Evolutionary conservation across 192 early-diverging fungal species (phyloP).

Genomic region (Linnemannia exigua): DNA sequence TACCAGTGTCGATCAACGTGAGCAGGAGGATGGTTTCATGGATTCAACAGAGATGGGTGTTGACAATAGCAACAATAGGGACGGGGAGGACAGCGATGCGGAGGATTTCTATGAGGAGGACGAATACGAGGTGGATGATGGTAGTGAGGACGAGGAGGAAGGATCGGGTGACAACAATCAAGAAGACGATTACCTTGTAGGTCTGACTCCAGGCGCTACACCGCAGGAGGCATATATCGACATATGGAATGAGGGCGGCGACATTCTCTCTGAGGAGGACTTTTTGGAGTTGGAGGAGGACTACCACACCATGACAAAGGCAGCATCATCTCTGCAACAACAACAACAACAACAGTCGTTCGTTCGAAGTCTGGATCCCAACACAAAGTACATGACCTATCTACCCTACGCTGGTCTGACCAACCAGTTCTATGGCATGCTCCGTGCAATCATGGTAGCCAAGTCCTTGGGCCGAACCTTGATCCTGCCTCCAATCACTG

Average conservation of each 20-base stretch:
- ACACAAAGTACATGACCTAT: conserved; percentile 41
- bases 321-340: neutral
- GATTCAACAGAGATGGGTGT: neutral
- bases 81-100: neutral
- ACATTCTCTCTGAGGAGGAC: conserved; percentile 31
- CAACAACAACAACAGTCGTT: neutral
- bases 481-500: conserved; percentile 39
- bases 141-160: neutral
- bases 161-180: neutral
- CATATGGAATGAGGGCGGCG: conserved; percentile 25
- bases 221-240: conserved; percentile 23
- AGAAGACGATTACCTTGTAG: neutral
- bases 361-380: neutral
- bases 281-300: conserved; percentile 41
- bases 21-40: neutral
- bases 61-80: neutral
- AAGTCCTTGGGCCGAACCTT: conserved; percentile 36
- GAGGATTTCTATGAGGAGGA: neutral
- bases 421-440: conserved; percentile 45
- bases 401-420: conserved; percentile 26
- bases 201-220: conserved; percentile 2
- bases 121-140: neutral
- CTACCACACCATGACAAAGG: neutral
- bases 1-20: neutral
- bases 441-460: conserved; percentile 43